Conservation (phyloP, 805 yeast species). For the Saturnispora sekii region DNA sequence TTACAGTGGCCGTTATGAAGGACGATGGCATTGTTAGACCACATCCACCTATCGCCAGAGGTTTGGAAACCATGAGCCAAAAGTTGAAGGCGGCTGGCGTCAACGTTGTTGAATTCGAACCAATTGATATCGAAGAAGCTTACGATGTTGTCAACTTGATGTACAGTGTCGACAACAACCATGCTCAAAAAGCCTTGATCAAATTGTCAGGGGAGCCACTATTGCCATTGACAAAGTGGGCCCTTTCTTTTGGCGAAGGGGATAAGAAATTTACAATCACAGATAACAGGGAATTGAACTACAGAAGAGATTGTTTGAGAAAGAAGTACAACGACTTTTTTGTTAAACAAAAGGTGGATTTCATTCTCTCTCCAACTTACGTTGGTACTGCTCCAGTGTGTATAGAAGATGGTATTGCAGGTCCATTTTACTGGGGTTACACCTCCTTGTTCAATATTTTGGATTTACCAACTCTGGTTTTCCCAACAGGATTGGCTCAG, state of each 20-base stretch:
- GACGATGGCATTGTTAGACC: constrained; percentile 61
- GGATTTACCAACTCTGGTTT: constrained; percentile 58
- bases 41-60: constrained; percentile 55
- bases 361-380: constrained; percentile 58
- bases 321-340: constrained; percentile 46
- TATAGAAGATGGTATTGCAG: constrained; percentile 32
- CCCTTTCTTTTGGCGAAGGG: constrained; percentile 50
- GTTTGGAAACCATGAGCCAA: constrained; percentile 41
- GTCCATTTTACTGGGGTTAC: constrained; percentile 70
- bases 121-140: constrained; percentile 49
- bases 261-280: constrained; percentile 34
- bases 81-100: constrained; percentile 52
- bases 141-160: constrained; percentile 46
- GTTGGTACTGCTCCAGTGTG: constrained; percentile 65
- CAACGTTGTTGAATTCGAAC: constrained; percentile 44
- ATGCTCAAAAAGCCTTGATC: constrained; percentile 41
- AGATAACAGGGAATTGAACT: constrained; percentile 48
- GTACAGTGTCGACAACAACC: constrained; percentile 63
- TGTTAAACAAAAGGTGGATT: constrained; percentile 48
- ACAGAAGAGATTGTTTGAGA: constrained; percentile 48
- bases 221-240: constrained; percentile 52
- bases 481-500: constrained; percentile 54
- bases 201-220: constrained; percentile 62
- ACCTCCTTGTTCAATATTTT: constrained; percentile 64
- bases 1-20: constrained; percentile 53